Percentiles rank a stretch among this genome's conserved stretches.
Conservation (phyloP, 495 filamentous ascomycete genomes). For the Xylaria curta region DNA sequence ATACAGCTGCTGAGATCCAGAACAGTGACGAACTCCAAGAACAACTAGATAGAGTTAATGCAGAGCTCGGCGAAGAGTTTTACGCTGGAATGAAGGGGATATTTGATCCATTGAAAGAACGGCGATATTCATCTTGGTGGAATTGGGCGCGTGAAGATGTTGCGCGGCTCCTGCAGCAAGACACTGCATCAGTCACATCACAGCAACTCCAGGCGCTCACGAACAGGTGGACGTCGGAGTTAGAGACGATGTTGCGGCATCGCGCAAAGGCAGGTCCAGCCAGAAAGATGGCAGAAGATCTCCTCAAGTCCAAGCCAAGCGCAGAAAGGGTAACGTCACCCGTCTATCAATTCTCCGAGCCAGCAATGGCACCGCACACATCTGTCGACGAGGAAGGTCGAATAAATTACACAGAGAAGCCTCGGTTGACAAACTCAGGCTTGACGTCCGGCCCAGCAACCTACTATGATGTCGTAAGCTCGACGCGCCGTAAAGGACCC, state of each 20-base stretch:
- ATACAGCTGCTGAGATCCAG: conserved; percentile 70
- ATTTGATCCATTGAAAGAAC: conserved; percentile 79
- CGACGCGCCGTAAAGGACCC: not conserved
- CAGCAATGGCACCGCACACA: conserved; percentile 22
- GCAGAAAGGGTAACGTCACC: conserved; percentile 83
- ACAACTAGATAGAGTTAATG: conserved; percentile 81
- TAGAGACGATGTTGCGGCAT: conserved; percentile 85
- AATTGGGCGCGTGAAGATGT: conserved; percentile 91
- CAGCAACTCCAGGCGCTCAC: conserved; percentile 65
- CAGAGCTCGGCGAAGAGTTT: conserved; percentile 84
- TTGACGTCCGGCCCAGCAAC: conserved; percentile 77
- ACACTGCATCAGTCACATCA: conserved; percentile 72
- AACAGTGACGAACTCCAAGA: conserved; percentile 75
- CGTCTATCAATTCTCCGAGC: conserved; percentile 59
- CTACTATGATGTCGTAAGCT: conserved; percentile 52
- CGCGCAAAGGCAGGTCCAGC: conserved; percentile 89
- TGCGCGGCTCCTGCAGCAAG: conserved; percentile 74
- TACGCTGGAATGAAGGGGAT: conserved; percentile 80
- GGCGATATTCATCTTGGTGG: conserved; percentile 87
- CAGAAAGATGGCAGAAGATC: conserved; percentile 80
- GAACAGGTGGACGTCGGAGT: conserved; percentile 82
- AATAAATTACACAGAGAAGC: conserved; percentile 13
- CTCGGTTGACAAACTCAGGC: not conserved
- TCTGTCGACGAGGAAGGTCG: conserved; percentile 21
- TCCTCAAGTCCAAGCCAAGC: conserved; percentile 78